These are phyloP conservation scores for Aureobasidium sp. DNA, from an alignment of 2,329 filamentous ascomycete genomes.

Conservation along the genomic window DNA sequence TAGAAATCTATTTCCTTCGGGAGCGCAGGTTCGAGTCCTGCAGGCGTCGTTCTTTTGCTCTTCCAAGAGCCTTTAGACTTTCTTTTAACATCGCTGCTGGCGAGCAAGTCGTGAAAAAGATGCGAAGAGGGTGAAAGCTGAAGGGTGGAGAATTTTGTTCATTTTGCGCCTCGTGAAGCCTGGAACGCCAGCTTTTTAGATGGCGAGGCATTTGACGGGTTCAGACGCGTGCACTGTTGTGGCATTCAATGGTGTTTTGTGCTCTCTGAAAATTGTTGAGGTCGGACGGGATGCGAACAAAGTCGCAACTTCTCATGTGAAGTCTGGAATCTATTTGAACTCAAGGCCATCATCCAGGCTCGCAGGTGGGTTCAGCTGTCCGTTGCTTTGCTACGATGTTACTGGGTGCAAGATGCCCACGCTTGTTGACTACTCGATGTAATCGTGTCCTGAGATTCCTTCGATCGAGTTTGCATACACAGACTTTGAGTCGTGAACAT, in stretches of 20 bases:
- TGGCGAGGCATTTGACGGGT: not conserved
- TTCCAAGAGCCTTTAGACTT: too few relatives aligned
- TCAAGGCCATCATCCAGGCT: too few relatives aligned
- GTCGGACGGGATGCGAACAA: not conserved
- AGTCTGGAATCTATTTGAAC: not conserved
- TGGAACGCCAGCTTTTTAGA: not conserved
- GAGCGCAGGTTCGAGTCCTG: conserved; percentile 2
- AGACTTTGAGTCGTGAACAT: not conserved
- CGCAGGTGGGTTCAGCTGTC: too few relatives aligned
- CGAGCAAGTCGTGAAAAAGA: not conserved
- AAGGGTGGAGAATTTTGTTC: not conserved
- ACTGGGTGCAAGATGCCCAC: too few relatives aligned
- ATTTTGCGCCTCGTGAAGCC: not conserved
- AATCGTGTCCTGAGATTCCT: not conserved
- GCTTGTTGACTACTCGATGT: not conserved
- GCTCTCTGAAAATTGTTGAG: not conserved
- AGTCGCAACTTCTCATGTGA: not conserved
- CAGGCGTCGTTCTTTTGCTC: conserved; percentile 6
- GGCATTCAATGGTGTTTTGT: not conserved
- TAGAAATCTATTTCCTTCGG: conserved; percentile 14
- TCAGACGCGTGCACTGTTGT: not conserved
- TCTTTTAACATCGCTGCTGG: not conserved
- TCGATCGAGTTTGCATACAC: not conserved
- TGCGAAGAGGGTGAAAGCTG: too few relatives aligned
- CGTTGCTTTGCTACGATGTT: too few relatives aligned